Base-by-base conservation (phyloP, 345 rosid genomes). In the Brassica juncea region DNA sequence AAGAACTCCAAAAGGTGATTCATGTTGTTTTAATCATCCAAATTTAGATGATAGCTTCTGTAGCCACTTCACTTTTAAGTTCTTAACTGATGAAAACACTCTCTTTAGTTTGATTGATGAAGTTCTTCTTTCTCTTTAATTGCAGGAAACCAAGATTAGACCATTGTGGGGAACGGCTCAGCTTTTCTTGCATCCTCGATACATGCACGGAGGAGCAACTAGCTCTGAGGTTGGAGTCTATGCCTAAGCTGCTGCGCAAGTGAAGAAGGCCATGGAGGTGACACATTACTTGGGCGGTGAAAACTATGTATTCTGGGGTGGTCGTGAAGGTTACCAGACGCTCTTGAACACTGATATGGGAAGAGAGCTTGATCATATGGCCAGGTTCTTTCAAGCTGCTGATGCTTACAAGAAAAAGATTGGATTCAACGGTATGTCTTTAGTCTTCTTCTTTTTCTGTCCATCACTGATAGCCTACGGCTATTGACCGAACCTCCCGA, bases 251-350 rank as follows among this genome's bases (percentile, higher is more conserved):
- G 98, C 99, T 54, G 98, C 98, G 39, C 99, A 95, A 83, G 98
- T 95, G 74, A 95, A 93, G 88, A 95, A 95, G 61, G 97, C 98
- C 44, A 90, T 93, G 78, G 98, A 95, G 89, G 99, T 89, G 72
- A 95, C 99, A 16, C 96, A 90, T 85, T 89, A 89, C 81, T 82
- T 95, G 21, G 98, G 98, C 12, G 98, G 99, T 78, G 99, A 93
- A 88, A 95, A 95, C 79, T 93, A 90, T 60, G 96, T 95, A 47
- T 95, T 95, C 77, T 95, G 98, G 99, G 99, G 99, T 58, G 99
- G 99, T 54, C 98, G 98, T 66, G 99, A 95, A 84, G 99, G 99
- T 76, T 95, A 95, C 77, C 99, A 95, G 75, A 71, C 91, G 47
- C 94, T 95, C 34, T 84, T 95, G 86, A 93, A 95, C 86, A 93